Conservation (phyloP, 2,329 filamentous ascomycete genomes). For the Scytalidium sp. region DNA sequence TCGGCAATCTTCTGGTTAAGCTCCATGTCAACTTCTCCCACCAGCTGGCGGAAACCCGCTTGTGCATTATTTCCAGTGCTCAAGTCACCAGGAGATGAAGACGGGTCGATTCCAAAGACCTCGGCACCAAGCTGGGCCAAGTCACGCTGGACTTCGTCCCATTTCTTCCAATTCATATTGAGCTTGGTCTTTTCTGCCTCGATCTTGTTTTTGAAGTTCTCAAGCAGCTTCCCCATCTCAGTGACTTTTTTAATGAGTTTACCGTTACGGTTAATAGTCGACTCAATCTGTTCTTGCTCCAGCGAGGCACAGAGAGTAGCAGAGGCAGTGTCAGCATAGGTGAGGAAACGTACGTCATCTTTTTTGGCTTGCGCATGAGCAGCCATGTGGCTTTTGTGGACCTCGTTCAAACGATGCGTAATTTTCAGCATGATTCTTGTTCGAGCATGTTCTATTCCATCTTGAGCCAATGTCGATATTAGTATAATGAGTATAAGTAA, state of each 20-base stretch:
- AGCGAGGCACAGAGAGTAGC: constrained; percentile 13
- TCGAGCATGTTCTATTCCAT: not conserved
- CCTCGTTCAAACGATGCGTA: not conserved
- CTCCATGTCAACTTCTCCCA: constrained; percentile 18
- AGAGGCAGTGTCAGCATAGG: not conserved
- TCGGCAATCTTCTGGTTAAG: constrained; percentile 12
- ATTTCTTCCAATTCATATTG: constrained; percentile 22
- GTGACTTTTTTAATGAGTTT: constrained; percentile 11
- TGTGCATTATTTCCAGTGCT: constrained; percentile 4
- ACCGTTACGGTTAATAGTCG: constrained; percentile 10
- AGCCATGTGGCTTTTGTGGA: not conserved
- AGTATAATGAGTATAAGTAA: not conserved
- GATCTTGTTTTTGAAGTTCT: constrained; percentile 14
- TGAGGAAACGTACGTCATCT: not conserved
- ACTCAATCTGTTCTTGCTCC: constrained; percentile 18
- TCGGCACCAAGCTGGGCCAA: constrained; percentile 17
- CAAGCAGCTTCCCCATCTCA: constrained; percentile 20
- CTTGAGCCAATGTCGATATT: not conserved
- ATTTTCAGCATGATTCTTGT: not conserved
- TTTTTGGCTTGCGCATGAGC: not conserved
- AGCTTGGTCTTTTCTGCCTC: constrained; percentile 18
- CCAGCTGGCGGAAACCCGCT: constrained; percentile 15
- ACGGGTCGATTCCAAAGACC: constrained; percentile 12
- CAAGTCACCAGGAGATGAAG: no score
- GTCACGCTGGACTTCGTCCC: constrained; percentile 23